These are phyloP conservation scores for Aspergillus carlsbadensis DNA, from an alignment of 495 filamentous ascomycete species.

Conservation along the genomic window DNA sequence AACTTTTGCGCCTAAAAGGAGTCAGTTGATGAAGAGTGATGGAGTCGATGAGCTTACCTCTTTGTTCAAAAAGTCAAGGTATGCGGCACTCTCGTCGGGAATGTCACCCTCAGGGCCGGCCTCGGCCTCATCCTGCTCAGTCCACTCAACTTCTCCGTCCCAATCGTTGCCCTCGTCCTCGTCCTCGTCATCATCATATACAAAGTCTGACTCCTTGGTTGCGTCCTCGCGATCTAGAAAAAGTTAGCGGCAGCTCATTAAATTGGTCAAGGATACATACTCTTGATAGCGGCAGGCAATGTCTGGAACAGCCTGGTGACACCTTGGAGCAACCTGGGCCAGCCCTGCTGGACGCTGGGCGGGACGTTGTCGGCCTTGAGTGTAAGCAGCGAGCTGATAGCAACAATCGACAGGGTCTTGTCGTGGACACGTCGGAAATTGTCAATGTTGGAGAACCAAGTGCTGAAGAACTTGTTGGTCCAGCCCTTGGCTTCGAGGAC, in stretches of 20 bases:
- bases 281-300: conserved; percentile 79
- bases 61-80: conserved; percentile 92
- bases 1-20: conserved; percentile 74
- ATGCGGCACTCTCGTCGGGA: conserved; percentile 87
- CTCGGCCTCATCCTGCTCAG: conserved; percentile 60
- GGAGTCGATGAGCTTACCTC: conserved; percentile 72
- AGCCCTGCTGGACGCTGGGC: conserved; percentile 85
- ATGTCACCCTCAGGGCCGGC: conserved; percentile 60
- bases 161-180: conserved; percentile 70
- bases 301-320: conserved; percentile 90
- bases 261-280: too few species aligned
- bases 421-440: conserved; percentile 92
- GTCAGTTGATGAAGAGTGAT: conserved; percentile 18
- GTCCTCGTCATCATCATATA: conserved; percentile 69
- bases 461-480: conserved; percentile 99
- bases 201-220: conserved; percentile 83
- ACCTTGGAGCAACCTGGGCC: conserved; percentile 92
- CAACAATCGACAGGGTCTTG: conserved; percentile 95
- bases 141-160: conserved; percentile 67
- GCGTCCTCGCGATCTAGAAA: conserved; percentile 78
- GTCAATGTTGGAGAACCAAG: conserved; percentile 96
- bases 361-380: conserved; percentile 77
- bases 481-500: conserved; percentile 85
- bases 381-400: conserved; percentile 80
- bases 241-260: conserved; percentile 28